Evolutionary conservation across 2,329 filamentous ascomycete genomes (phyloP), one percentile per base, ranked within the genome.

Genomic region (Hymenoscyphus occultus): DNA sequence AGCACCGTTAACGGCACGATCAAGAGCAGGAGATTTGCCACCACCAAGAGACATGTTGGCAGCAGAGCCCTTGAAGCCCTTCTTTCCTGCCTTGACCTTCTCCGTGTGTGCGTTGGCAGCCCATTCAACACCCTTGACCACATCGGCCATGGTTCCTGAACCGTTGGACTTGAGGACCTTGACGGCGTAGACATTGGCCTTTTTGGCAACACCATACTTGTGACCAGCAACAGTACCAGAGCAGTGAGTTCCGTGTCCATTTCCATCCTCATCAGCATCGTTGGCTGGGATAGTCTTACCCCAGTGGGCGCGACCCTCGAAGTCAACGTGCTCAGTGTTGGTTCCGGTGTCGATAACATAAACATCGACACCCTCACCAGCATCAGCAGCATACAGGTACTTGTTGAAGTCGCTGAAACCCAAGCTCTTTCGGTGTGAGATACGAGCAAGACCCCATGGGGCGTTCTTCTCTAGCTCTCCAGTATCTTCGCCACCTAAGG

Each of bases 151-250:
- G 78, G 92, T 93, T 75, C 95, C 95, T 60, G 94, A 97, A 74
- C 95, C 95, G 80, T 97, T 99, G 74, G 94, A 97, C 78, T 90
- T 88, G 73, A 99, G 90, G 51, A 99, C 95, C 89, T 99, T 99
- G 84, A 99, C 93, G 71, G 95, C 95, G 76, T 96, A 93, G 79
- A 99, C 84, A 74, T 92, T 88, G 77, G 96, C 95, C 87, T 98
- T 97, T 90, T 99, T 99, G 78, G 95, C 94, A 70, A 99, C 95
- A 86, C 95, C 95, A 77, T 97, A 99, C 84, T 97, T 97, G 88
- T 95, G 96, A 78, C 96, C 95, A 71, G 91, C 95, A 75, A 99
- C 90, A 69, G 96, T 99, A 74, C 95, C 95, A 70, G 95, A 98
- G 88, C 95, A 99, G 86, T 99, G 95, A 75, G 95, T 99, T 75